phyloP scores from a whole-genome alignment of 1,284 basidiomycete genomes.

The Sanguinoderma infundibulare region DNA sequence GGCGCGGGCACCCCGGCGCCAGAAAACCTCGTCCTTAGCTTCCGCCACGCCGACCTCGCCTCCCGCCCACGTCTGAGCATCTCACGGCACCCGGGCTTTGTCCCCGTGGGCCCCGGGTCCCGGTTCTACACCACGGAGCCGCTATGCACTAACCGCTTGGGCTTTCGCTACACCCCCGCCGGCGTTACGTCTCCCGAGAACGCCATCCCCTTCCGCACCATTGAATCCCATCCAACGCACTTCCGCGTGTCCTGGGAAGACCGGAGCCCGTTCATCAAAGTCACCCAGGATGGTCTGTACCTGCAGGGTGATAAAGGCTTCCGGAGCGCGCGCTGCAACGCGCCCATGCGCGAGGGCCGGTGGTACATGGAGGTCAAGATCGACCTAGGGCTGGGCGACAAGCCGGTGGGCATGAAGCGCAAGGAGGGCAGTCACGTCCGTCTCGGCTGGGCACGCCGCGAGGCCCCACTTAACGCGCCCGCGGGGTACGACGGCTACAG shows the following conservation, averaged over 20 bases:
- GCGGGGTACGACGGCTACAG: slow-evolving; percentile 94
- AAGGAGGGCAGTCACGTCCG: slow-evolving; percentile 83
- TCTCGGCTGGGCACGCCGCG: slow-evolving; percentile 90
- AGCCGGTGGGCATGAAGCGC: slow-evolving; percentile 47
- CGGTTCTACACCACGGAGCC: slow-evolving; percentile 69
- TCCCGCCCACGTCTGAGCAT: slow-evolving; percentile 69
- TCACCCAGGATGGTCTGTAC: slow-evolving; percentile 82
- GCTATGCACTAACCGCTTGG: slow-evolving; percentile 73
- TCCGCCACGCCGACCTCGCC: slow-evolving; percentile 62
- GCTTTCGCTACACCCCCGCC: slow-evolving; percentile 82
- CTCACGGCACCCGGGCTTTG: slow-evolving; percentile 71
- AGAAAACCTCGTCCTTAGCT: slow-evolving; percentile 57
- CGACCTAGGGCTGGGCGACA: slow-evolving; percentile 76
- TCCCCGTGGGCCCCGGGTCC: slow-evolving; percentile 57
- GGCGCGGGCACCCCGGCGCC: slow-evolving; percentile 31
- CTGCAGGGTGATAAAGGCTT: slow-evolving; percentile 89
- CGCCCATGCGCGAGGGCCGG: slow-evolving; percentile 86
- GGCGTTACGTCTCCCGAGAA: slow-evolving; percentile 70
- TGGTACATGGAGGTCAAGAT: slow-evolving; percentile 96
- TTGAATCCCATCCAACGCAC: slow-evolving; percentile 71
- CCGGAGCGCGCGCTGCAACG: slow-evolving; percentile 88
- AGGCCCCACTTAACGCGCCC: slow-evolving; percentile 91
- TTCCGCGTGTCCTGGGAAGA: slow-evolving; percentile 88
- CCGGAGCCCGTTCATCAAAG: slow-evolving; percentile 77
- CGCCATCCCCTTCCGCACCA: slow-evolving; percentile 71